Evolutionary conservation across 2,329 filamentous ascomycete species (phyloP).

Genomic region (Truncatella angustata): DNA sequence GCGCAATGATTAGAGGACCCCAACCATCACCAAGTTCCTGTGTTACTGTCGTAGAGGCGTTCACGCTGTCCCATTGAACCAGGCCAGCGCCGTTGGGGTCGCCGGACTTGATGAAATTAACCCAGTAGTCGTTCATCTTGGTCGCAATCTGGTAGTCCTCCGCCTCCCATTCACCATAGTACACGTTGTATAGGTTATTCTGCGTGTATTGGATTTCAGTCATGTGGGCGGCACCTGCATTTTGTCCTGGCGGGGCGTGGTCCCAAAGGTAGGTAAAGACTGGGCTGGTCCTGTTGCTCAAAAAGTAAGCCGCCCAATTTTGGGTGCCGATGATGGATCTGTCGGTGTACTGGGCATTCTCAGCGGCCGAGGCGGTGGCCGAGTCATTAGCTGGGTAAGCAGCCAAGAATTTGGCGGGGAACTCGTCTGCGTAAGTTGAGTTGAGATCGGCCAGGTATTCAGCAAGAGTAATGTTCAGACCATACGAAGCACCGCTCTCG

Average conservation of each 20-base stretch:
- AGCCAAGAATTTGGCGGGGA: conserved; percentile 16
- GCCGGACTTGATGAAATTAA: conserved; percentile 13
- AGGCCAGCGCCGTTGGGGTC: conserved; percentile 13
- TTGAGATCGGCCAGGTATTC: conserved; percentile 17
- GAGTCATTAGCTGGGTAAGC: conserved; percentile 22
- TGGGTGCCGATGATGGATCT: conserved; percentile 22
- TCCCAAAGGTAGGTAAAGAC: conserved; percentile 29
- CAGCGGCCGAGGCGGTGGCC: conserved; percentile 16
- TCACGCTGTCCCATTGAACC: conserved; percentile 12
- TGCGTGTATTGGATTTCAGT: conserved; percentile 30
- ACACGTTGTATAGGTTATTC: conserved; percentile 26
- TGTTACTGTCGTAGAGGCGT: conserved; percentile 10
- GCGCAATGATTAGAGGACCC: conserved; percentile 15
- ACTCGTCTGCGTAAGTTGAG: conserved; percentile 19
- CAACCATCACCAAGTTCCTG: conserved; percentile 17
- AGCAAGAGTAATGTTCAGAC: conserved; percentile 12
- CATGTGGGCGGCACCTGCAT: conserved; percentile 26
- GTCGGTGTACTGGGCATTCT: conserved; percentile 24
- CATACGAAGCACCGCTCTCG: conserved; percentile 18
- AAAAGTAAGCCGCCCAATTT: conserved; percentile 21
- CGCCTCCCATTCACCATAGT: conserved; percentile 20
- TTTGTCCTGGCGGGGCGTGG: conserved; percentile 23
- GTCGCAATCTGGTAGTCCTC: conserved; percentile 25
- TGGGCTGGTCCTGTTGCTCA: conserved; percentile 18
- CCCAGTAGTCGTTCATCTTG: conserved; percentile 18